Evolutionary conservation across 2,329 filamentous ascomycete genomes (phyloP), one percentile per base, ranked within the genome.

Genomic region (Phoma herbarum): DNA sequence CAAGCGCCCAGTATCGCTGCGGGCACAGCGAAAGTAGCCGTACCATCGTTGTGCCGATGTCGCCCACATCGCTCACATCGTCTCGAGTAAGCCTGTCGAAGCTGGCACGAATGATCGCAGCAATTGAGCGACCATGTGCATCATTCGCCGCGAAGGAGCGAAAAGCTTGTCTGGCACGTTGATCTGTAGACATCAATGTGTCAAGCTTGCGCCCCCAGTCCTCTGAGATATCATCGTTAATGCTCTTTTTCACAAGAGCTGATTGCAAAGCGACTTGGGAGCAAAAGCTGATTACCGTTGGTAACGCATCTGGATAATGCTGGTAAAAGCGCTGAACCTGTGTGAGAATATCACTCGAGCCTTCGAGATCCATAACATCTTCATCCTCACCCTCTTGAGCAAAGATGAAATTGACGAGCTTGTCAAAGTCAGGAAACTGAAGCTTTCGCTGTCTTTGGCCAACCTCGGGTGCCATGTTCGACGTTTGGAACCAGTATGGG

Each of bases 201-300:
- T 93, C 90, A 2, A 98, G 81, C 65, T 90, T 89, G 44, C 88
- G 84, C 72, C 93, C 90, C 95, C 95, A 98, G 62, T 94, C 91
- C 44, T 90, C 87, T 65, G 94, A 90, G 23, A 92, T 75, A 10
- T 85, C 83, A 23, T 84, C 74, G 3, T 75, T 72, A 14, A 83
- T 77, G 0, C 75, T 71, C 12, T 80, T 79, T 12, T 78, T 72
- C 22, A 67, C 57, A 25, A 89, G 76, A 39, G 87, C 86, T 69
- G 86, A 80, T 64, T 85, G 81, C 33, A 89, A 78, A 4, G 90
- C 77, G 28, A 90, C 81, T 54, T 85, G 84, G 18, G 86, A 82
- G 61, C 87, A 87, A 67, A 93, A 96, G 5, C 83, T 83, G 25
- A 95, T 81, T 1, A 91, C 87, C n/a, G 88, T 80, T 0, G 88